Percentiles rank a stretch among this genome's conserved stretches.
Conservation (phyloP, 169 alveolate genomes). For the Plasmodium gaboni region DNA sequence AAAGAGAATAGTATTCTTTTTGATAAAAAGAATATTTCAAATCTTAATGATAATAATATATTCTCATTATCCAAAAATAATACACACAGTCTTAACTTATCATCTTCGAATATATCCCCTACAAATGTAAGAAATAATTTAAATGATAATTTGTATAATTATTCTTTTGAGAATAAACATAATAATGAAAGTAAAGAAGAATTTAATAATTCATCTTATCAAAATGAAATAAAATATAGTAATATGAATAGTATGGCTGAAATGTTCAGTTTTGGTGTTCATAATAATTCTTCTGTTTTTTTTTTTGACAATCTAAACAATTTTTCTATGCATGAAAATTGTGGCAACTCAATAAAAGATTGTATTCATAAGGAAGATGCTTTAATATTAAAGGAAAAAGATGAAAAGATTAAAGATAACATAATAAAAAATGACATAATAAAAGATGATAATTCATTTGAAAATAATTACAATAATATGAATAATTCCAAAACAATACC, state of each 20-base stretch:
- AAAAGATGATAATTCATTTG: not conserved
- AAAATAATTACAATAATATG: not conserved
- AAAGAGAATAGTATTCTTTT: too few species aligned
- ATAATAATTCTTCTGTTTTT: slow-evolving; percentile 40
- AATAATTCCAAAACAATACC: slow-evolving; percentile 14
- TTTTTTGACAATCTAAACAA: slow-evolving; percentile 57
- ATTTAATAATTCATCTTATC: not conserved
- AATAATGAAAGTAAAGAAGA: not conserved
- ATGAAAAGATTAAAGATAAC: not conserved
- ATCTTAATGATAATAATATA: too few species aligned
- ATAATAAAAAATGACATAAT: not conserved
- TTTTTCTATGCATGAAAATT: slow-evolving; percentile 12
- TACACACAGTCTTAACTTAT: too few species aligned
- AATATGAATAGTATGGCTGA: slow-evolving; percentile 45
- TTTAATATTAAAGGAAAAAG: not conserved
- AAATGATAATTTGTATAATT: too few species aligned
- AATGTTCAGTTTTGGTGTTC: slow-evolving; percentile 8
- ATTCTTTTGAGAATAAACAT: slow-evolving; percentile 2
- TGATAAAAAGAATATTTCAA: too few species aligned
- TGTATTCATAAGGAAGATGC: slow-evolving; percentile 5
- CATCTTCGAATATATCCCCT: too few species aligned
- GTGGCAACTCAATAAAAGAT: slow-evolving; percentile 32
- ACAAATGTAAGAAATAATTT: too few species aligned
- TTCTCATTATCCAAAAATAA: too few species aligned
- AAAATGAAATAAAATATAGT: slow-evolving; percentile 31